Percentiles rank a stretch among this genome's conserved stretches.
Conservation (phyloP, 2,329 filamentous ascomycete genomes). For the Sporothrix brunneoviolacea region DNA sequence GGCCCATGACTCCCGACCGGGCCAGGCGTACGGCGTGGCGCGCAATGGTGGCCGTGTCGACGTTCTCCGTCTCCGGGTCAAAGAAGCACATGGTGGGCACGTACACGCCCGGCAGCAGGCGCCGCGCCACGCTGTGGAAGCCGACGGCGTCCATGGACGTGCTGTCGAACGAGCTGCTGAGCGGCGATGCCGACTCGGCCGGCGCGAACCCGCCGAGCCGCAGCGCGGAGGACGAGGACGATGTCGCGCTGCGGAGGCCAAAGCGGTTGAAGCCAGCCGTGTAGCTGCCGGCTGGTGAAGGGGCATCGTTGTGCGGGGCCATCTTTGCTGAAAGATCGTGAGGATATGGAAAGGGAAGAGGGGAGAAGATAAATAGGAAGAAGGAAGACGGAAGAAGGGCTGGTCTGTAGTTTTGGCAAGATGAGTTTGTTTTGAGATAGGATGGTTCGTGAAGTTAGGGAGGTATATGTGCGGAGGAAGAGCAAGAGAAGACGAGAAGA, state of each 20-base stretch:
- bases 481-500: not conserved
- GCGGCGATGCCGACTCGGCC: constrained; percentile 28
- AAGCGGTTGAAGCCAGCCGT: constrained; percentile 34
- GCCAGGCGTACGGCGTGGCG: constrained; percentile 63
- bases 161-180: constrained; percentile 38
- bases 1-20: constrained; percentile 62
- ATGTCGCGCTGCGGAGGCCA: constrained; percentile 23
- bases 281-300: constrained; percentile 40
- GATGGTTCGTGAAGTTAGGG: no score
- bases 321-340: constrained; percentile 27
- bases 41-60: constrained; percentile 56
- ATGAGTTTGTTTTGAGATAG: no score
- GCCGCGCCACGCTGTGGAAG: constrained; percentile 21
- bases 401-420: not conserved
- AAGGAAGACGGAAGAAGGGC: not conserved
- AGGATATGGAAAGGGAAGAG: not conserved
- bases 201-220: constrained; percentile 24
- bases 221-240: constrained; percentile 26
- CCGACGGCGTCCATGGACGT: constrained; percentile 25
- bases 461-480: not conserved
- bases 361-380: not conserved
- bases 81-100: constrained; percentile 73
- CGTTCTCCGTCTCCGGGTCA: constrained; percentile 54
- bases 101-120: constrained; percentile 51
- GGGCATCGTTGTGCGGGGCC: constrained; percentile 42